Evolutionary conservation across 306 rosid genomes (phyloP), one percentile per base, ranked within the genome.

Genomic region (Gastrolobium villosum): DNA sequence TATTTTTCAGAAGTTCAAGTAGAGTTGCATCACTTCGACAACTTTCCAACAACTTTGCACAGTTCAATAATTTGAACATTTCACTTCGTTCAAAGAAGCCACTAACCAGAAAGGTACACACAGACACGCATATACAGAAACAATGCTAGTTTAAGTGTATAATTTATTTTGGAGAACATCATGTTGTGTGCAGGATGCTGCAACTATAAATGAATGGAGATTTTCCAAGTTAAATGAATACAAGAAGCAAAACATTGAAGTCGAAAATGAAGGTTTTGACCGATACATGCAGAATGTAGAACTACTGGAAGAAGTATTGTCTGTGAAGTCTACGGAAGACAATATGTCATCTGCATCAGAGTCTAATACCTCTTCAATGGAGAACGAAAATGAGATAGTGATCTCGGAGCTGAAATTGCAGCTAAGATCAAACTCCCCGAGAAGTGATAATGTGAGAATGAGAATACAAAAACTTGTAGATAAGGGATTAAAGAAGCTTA

Each of bases 151-250:
- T 72, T 11, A 37, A 60, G n/a, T 60, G 31, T 69, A 68, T 11
- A 43, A 52, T 36, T 78, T 79, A 46, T 64, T 70, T 4, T 46
- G 48, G 54, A 4, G 32, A 59, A 52, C 72, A 53, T 62, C 45
- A 65, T 52, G 59, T 46, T 32, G 54, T 48, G 32, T 69, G 46
- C 90, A 96, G 99, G 97, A 93, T 81, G 98, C 97, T 41, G 96
- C 86, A 10, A 86, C 90, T 44, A 88, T 90, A 56, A 96, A 96
- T 50, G 97, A 93, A 71, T 93, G 99, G 99, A 96, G 99, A 78
- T 93, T 93, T 86, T 78, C 94, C 81, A 96, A 91, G 91, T 76
- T 96, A 64, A 91, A 83, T 87, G 96, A 93, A 76, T 88, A 83
- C 85, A 92, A 79, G 79, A 96, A 91, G 55, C 86, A 85, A 72